These are phyloP conservation scores for Lactarius akahatsu DNA, from an alignment of 768 basidiomycete genomes.

Conservation along the genomic window DNA sequence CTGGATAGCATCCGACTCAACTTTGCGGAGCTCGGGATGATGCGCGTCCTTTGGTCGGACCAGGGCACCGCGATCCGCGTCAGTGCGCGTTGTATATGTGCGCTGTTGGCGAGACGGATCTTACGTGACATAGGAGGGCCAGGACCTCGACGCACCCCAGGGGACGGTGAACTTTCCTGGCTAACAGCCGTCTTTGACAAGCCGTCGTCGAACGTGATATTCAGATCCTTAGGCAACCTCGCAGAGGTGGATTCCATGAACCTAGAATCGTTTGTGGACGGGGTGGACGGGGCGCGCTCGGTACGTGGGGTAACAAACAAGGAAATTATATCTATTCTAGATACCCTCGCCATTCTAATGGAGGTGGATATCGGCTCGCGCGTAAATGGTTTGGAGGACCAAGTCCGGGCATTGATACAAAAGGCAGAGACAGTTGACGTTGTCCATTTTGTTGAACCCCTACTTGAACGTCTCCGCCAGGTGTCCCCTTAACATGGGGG, in stretches of 20 bases:
- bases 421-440: neutral
- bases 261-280: neutral
- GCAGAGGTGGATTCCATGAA: neutral
- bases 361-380: neutral
- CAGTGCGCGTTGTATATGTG: neutral
- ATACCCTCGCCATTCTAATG: neutral
- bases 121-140: neutral
- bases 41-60: neutral
- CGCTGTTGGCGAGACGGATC: neutral
- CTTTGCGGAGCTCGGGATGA: neutral
- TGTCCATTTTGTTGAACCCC: neutral
- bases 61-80: neutral
- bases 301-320: neutral
- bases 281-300: neutral
- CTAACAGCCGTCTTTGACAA: neutral
- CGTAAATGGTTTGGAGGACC: neutral
- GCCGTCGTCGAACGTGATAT: neutral
- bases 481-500: neutral
- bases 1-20: neutral
- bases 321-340: neutral
- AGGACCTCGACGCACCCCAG: neutral
- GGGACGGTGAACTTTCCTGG: neutral
- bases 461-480: neutral
- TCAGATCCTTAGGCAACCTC: neutral
- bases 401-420: neutral